Conservation (phyloP, 2,329 filamentous ascomycete species). For the Emergomyces orientalis region DNA sequence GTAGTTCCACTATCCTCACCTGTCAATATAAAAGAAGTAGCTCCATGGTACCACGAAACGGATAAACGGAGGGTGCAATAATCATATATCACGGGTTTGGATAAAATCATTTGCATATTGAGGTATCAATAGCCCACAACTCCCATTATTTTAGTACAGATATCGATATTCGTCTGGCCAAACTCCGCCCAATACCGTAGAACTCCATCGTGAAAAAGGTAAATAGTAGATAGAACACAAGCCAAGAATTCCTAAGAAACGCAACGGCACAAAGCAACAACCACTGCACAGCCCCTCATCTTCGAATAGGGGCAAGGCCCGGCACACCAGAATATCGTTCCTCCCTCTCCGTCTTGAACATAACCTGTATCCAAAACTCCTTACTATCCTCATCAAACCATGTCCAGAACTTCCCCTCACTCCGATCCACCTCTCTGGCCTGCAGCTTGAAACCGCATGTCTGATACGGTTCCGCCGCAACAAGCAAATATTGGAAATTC, state of each 20-base stretch:
- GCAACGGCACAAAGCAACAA: neutral
- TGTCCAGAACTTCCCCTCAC: slow-evolving; percentile 79
- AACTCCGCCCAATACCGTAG: slow-evolving; percentile 5
- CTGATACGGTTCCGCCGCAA: slow-evolving; percentile 96
- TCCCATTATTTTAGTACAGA: neutral
- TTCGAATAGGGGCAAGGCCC: slow-evolving; percentile 45
- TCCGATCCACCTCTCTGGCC: slow-evolving; percentile 80
- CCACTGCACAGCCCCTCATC: neutral
- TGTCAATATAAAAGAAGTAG: neutral
- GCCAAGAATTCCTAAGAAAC: neutral
- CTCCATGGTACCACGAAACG: neutral
- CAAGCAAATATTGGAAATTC: slow-evolving; percentile 85
- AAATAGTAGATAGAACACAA: neutral
- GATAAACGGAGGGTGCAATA: neutral
- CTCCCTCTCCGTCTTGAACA: slow-evolving; percentile 97
- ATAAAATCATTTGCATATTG: neutral
- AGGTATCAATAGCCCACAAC: neutral
- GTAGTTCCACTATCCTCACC: neutral
- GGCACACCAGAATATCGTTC: slow-evolving; percentile 68
- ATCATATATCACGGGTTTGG: neutral
- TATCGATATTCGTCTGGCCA: neutral
- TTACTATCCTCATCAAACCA: slow-evolving; percentile 95
- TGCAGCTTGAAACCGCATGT: slow-evolving; percentile 95
- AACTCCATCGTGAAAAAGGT: neutral
- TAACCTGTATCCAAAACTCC: slow-evolving; percentile 95